Evolutionary conservation across 306 rosid genomes (phyloP), one percentile per base, ranked within the genome.

Genomic region (Corylus americana): DNA sequence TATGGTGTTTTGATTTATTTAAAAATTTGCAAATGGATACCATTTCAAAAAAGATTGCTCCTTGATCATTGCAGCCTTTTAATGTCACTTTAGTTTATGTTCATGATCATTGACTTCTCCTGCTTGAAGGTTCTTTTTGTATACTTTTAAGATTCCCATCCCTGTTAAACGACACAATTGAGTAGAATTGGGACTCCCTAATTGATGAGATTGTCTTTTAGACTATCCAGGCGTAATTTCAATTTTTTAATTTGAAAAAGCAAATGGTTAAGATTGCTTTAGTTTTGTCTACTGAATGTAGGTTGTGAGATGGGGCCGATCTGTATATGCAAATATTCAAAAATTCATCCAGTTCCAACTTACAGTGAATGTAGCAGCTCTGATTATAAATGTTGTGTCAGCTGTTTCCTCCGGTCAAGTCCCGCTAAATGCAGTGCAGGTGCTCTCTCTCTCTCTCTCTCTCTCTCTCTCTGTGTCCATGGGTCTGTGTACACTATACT

Each of bases 231-330:
- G 51, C 72, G 12, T 9, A 59, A 11, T 17, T 31, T 42, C 37
- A 22, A 22, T 9, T 64, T 14, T 31, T 12, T 39, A 39, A 16
- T 35, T 17, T 31, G 18, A 10, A 42, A 75, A 73, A 37, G 78
- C 68, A 44, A 68, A 55, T 55, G 59, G 48, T 14, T 50, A 49
- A 17, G 50, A 49, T 35, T 73, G 37, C 12, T 55, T 76, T 67
- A 29, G 61, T 59, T 74, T 76, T 83, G 53, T 82, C 29, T 9
- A 42, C 70, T 67, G 84, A 75, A 73, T 82, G 74, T 83, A 95
- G 98, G 98, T 95, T 83, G 98, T 95, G 35, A 85, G 93, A 86
- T 95, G 98, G 98, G 98, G 98, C 45, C 90, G 97, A 49, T 92
- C 98, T 49, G 98, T 95, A 7, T 95, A 84, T 84, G 97, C 98